Evolutionary conservation across 179 eudicot genomes (phyloP).

Genomic region (Spergularia azorica): DNA sequence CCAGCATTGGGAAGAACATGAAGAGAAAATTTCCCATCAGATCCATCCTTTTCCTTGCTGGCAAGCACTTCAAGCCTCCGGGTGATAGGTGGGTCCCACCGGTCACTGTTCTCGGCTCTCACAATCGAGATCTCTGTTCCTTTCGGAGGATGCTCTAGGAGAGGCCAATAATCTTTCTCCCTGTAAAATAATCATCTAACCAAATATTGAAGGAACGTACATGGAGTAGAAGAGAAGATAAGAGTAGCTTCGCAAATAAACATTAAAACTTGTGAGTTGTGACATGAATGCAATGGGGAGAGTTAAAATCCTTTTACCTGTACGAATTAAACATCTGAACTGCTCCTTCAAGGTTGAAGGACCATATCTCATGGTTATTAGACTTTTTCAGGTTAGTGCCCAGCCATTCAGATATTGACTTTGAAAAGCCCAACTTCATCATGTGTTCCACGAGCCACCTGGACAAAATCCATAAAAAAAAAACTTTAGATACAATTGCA

Average conservation of each 20-base stretch:
- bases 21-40: constrained; percentile 64
- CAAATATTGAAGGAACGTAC: not conserved
- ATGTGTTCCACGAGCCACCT: constrained; percentile 98
- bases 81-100: constrained; percentile 68
- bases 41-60: constrained; percentile 36
- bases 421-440: constrained; percentile 83
- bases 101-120: constrained; percentile 91
- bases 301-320: constrained; percentile 43
- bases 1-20: constrained; percentile 87
- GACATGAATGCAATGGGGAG: not conserved
- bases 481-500: not conserved
- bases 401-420: constrained; percentile 85
- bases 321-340: constrained; percentile 89
- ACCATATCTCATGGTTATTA: constrained; percentile 72
- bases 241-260: not conserved
- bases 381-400: constrained; percentile 85
- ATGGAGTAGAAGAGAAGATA: not conserved
- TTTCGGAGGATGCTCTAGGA: constrained; percentile 73
- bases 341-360: constrained; percentile 94
- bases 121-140: constrained; percentile 71
- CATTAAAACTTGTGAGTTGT: not conserved
- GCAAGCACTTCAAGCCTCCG: constrained; percentile 63
- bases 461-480: constrained; percentile 8
- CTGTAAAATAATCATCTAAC: constrained; percentile 34
- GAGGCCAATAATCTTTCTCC: constrained; percentile 76